phyloP scores from a whole-genome alignment of 768 basidiomycete genomes.

The Rhodotorula graminis region DNA sequence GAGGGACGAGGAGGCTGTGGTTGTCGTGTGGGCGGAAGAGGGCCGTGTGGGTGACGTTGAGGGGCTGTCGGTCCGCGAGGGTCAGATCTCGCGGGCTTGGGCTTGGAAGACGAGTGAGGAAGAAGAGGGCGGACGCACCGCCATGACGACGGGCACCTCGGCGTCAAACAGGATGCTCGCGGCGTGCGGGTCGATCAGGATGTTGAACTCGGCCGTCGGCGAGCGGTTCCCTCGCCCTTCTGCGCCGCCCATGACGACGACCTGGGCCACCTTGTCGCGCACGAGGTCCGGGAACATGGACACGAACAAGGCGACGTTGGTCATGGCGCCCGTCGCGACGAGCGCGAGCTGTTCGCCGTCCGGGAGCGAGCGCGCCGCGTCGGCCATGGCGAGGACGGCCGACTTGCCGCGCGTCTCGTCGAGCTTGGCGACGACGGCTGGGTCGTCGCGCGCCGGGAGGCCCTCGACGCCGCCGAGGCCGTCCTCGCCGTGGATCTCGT shows the following conservation, averaged over 20 bases:
- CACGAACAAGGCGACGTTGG: constrained; percentile 69
- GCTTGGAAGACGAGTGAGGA: background rate
- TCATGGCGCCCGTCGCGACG: constrained; percentile 77
- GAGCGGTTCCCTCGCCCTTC: constrained; percentile 77
- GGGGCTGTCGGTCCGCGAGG: constrained; percentile 1
- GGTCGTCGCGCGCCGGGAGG: constrained; percentile 55
- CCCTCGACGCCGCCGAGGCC: constrained; percentile 82
- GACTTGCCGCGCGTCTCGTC: background rate
- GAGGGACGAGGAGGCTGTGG: constrained; percentile 53
- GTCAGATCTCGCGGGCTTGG: background rate
- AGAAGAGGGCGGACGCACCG: constrained; percentile 8
- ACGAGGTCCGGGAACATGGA: constrained; percentile 55
- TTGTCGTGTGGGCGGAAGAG: constrained; percentile 63
- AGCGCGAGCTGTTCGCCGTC: constrained; percentile 61
- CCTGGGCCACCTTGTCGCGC: constrained; percentile 57
- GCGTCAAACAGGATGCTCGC: constrained; percentile 72
- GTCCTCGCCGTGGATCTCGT: constrained; percentile 69
- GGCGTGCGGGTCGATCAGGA: constrained; percentile 58
- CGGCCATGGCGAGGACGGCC: constrained; percentile 65
- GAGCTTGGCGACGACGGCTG: constrained; percentile 48
- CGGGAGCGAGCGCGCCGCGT: constrained; percentile 52
- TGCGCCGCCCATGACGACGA: constrained; percentile 89
- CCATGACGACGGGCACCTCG: constrained; percentile 56
- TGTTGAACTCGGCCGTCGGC: constrained; percentile 50
- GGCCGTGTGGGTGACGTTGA: constrained; percentile 83